Conservation (phyloP, 192 early-diverging fungal species). For the Phlyctochytrium arcticum region DNA sequence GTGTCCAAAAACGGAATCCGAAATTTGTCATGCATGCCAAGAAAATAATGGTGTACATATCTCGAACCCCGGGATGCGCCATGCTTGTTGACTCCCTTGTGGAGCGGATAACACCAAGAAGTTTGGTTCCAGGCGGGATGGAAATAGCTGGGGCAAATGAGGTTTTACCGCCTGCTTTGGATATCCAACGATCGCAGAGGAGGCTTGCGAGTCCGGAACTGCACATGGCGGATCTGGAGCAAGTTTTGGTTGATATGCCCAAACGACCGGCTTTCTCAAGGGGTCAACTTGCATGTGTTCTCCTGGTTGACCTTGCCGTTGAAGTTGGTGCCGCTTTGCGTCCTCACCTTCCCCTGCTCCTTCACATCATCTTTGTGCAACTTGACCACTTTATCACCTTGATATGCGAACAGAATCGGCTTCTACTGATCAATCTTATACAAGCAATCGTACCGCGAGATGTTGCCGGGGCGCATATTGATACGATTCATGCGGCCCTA, state of each 20-base stretch:
- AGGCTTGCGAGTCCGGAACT: slow-evolving; percentile 10
- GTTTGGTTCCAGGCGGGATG: slow-evolving; percentile 50
- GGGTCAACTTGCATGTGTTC: slow-evolving; percentile 71
- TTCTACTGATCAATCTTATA: slow-evolving; percentile 72
- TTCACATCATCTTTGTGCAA: slow-evolving; percentile 77
- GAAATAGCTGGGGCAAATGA: neutral
- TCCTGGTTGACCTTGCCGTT: slow-evolving; percentile 75
- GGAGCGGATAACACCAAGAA: slow-evolving; percentile 62
- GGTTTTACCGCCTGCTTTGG: neutral
- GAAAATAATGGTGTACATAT: slow-evolving; percentile 71
- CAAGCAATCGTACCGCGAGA: slow-evolving; percentile 58
- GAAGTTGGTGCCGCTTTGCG: slow-evolving; percentile 63
- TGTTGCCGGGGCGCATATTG: slow-evolving; percentile 28
- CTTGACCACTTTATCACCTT: slow-evolving; percentile 74
- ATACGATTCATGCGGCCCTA: slow-evolving; percentile 45
- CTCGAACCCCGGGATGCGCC: slow-evolving; percentile 56
- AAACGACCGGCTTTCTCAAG: slow-evolving; percentile 67
- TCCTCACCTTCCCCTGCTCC: slow-evolving; percentile 63
- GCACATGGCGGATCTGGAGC: slow-evolving; percentile 68
- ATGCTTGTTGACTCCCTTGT: slow-evolving; percentile 62
- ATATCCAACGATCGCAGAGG: no score
- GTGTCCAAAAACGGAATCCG: slow-evolving; percentile 72
- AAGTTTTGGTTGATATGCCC: slow-evolving; percentile 57
- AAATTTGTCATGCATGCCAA: slow-evolving; percentile 74
- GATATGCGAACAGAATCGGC: slow-evolving; percentile 70